phyloP scores from a whole-genome alignment of 495 filamentous ascomycete species.

The Elasticomyces elasticus region DNA sequence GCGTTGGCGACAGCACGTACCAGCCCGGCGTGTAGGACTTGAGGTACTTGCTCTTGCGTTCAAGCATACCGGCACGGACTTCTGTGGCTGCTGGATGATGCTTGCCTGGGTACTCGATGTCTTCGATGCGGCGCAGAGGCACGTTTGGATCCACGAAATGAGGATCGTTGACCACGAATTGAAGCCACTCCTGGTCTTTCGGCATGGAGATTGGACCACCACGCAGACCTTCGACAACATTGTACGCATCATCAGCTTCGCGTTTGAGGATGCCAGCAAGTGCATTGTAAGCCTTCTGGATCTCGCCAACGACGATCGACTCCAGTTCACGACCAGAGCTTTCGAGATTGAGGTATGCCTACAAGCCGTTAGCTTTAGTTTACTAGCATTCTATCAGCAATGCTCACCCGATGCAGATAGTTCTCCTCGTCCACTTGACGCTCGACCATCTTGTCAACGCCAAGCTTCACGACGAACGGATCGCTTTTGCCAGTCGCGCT shows the following conservation, averaged over 20 bases:
- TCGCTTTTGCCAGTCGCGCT: slow-evolving; percentile 74
- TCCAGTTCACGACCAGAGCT: slow-evolving; percentile 89
- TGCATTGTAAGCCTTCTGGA: slow-evolving; percentile 92
- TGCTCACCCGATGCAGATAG: slow-evolving; percentile 75
- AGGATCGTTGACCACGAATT: slow-evolving; percentile 71
- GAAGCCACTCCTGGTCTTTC: slow-evolving; percentile 81
- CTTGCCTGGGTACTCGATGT: slow-evolving; percentile 88
- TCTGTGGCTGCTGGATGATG: slow-evolving; percentile 80
- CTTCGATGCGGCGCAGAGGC: slow-evolving; percentile 64
- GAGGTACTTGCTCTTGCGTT: slow-evolving; percentile 96
- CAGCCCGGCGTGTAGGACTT: slow-evolving; percentile 97
- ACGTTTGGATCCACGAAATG: slow-evolving; percentile 81
- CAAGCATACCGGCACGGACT: slow-evolving; percentile 78
- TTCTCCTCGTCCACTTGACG: slow-evolving; percentile 95
- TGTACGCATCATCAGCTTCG: slow-evolving; percentile 73
- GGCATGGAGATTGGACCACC: slow-evolving; percentile 77
- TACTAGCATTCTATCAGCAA: neutral
- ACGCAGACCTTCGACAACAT: slow-evolving; percentile 71
- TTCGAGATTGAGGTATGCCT: slow-evolving; percentile 94
- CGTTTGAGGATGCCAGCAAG: slow-evolving; percentile 81
- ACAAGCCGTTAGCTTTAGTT: slow-evolving; percentile 9
- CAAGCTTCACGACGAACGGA: slow-evolving; percentile 75
- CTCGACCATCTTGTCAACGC: slow-evolving; percentile 79
- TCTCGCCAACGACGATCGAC: slow-evolving; percentile 89
- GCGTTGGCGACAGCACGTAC: slow-evolving; percentile 94